Base-by-base conservation (phyloP, 2,329 filamentous ascomycete genomes). In the Emericellopsis atlantica region DNA sequence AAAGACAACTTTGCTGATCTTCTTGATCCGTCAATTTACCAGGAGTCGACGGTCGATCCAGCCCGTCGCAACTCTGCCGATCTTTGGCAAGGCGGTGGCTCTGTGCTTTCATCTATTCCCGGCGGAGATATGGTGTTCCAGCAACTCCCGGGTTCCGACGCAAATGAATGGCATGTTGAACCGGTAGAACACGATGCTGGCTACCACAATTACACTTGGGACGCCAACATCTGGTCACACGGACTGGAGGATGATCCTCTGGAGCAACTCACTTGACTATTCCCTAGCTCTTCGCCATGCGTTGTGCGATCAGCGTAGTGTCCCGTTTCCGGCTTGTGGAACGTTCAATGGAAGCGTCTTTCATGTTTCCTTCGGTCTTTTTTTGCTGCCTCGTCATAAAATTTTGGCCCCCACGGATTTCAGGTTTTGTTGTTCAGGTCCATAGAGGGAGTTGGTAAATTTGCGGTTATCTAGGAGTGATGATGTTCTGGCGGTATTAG, bases 81-180 rank as follows among this genome's bases (percentile, higher is more conserved):
- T 15, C 26, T 29, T 6, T 40, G 37, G 37, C 37, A 32, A 32
- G 26, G 26, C 26, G 11, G 32, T 21, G 33, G 36, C 24, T 36
- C 40, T 7, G 22, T 41, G 11, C 24, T 41, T 7, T 31, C 40
- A 5, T 41, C 40, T 31, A 24, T 41, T 14, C 40, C 40, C 9
- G 9, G 16, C 22, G 33, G 15, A 5, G 40, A 23, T 12, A 10
- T 16, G 8, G 2, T n/a, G 4, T 9, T 24, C 22, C 33, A 41
- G 21, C 39, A 40, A 21, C 12, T 12, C 6, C 31, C 22, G 11
- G 3, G 26, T 33, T 14, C 39, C 18, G 23, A 36, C 7, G 16
- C 23, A 16, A 18, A 41, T 16, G 22, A 31, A n/a, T 41, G 40
- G 40, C 32, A 36, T 21, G 4, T 41, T 14, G 40, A 41, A 7